Base-by-base conservation (phyloP, 2,329 filamentous ascomycete species). In the Fusarium papillatum region DNA sequence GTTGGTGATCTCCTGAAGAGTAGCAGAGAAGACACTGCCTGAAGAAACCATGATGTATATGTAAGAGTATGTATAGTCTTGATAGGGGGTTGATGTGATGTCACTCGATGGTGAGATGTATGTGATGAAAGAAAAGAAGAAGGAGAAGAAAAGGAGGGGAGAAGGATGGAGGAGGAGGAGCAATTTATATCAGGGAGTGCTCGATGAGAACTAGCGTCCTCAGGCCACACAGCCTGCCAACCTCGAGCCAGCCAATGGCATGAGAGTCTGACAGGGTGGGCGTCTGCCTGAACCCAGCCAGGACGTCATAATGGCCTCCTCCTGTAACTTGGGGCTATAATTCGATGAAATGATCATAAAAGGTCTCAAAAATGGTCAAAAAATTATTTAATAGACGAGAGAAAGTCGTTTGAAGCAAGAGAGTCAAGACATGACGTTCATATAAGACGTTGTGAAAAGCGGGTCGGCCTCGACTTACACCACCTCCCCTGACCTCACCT, bases 1-100 rank as follows among this genome's bases (percentile, higher is more conserved):
- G 50, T 82, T 83, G 43, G 85, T 87, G 72, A 87, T 87, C 61
- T 84, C 81, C 46, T 84, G 84, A 1, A 87, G 81, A 1, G 85
- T 87, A 69, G 85, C 80, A 1, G 85, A 86, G 72, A 87, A 85
- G 71, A 86, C 84, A 67, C 83, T 84, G 36, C 83, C 76, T 0
- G 78, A 80, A 14, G 77, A 66, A 2, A 79, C 61, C 81, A 82
- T 82, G 69, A 11, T 76, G 72, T 38, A 22, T 5, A 29, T 41
- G 66, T 29, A 16, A 16, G 19, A 16, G 19, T 22, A 43, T 29
- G 34, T 41, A 60, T 24, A 61, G 13, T n/a, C 24, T 43, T 61
- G 24, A 29, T 43, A 61, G 2, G 34, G 39, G 60, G 19, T 41
- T 53, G 22, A 16, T 1, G 13, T 13, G 38, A 39, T 64, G 22